Base-by-base conservation (phyloP, 1,139 yeast genomes). In the Debaryomycetaceae sp. region DNA sequence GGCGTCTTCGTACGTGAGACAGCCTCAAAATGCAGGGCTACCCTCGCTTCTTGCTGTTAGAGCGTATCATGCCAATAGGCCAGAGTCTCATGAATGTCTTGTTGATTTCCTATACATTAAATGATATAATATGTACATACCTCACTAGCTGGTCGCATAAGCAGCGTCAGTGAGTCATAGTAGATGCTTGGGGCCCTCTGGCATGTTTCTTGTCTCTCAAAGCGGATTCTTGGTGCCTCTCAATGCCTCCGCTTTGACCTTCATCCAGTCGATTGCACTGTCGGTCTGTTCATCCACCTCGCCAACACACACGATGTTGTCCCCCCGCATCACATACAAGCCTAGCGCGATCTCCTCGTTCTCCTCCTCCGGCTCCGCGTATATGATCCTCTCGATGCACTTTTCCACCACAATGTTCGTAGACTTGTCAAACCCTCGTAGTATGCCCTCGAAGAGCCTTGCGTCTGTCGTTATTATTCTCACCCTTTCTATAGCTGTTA, bases 401-500 rank as follows among this genome's bases (percentile, higher is more conserved):
- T 75, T 66, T 6, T 83, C 66, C 37, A 91, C 69, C 37, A 89
- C 74, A 20, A 91, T 58, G 58, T 91, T 91, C 24, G 95, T 85
- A 42, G 85, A 73, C 55, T 85, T 84, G 62, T 91, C 98, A 57
- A 76, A 90, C 20, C 97, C 96, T 59, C 83, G 84, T 36, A 91
- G 75, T 24, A 66, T 72, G 1, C 97, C 98, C 60, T 80, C 75
- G 45, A 83, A 80, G 48, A 81, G 68, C 45, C 90, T 70, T 17
- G 95, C 97, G 58, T 88, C 96, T 2, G 95, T 80, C n/a, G 96
- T 85, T 44, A 91, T 74, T 9, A 90, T 78, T 45, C 86, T 76
- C 9, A 90, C 91, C 52, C 72, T 71, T 51, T 78, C 83, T 76
- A 51, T 3, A 33, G 33, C 22, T 20, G 74, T 68, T 66, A 69